Evolutionary conservation across 495 filamentous ascomycete species (phyloP).

Genomic region (Lepidopterella palustris): DNA sequence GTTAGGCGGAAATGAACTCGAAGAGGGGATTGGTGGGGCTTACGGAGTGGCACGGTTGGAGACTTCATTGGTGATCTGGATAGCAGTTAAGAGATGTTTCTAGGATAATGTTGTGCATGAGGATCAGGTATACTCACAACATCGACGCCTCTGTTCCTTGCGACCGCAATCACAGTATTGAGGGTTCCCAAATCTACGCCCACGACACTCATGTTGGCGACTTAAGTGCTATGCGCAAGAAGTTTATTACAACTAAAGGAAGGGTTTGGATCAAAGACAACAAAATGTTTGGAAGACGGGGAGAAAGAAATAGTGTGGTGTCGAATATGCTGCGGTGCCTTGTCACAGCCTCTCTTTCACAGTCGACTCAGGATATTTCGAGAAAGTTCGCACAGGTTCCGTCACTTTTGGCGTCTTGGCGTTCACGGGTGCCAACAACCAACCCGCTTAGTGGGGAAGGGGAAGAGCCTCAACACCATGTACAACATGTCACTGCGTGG

Average conservation of each 20-base stretch:
- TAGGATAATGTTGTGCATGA: not conserved
- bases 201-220: slow-evolving; percentile 60
- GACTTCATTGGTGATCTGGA: slow-evolving; percentile 95
- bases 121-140: slow-evolving; percentile 63
- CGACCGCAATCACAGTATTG: slow-evolving; percentile 96
- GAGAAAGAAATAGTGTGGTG: not conserved
- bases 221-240: slow-evolving; percentile 7
- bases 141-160: slow-evolving; percentile 96
- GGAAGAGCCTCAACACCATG: slow-evolving; percentile 5
- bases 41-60: slow-evolving; percentile 98
- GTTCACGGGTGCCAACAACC: no score
- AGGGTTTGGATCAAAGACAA: not conserved
- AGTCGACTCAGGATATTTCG: not conserved
- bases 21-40: slow-evolving; percentile 38
- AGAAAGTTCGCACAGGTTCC: not conserved
- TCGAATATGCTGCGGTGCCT: not conserved
- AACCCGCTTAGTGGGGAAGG: not conserved
- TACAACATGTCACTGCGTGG: no score
- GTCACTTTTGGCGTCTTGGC: not conserved
- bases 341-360: no score
- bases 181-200: slow-evolving; percentile 95
- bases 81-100: slow-evolving; percentile 4
- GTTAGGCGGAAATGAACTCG: slow-evolving; percentile 35
- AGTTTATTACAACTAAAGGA: not conserved
- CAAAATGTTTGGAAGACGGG: not conserved